phyloP scores from a whole-genome alignment of 768 basidiomycete species.

The Serendipita sp. region DNA sequence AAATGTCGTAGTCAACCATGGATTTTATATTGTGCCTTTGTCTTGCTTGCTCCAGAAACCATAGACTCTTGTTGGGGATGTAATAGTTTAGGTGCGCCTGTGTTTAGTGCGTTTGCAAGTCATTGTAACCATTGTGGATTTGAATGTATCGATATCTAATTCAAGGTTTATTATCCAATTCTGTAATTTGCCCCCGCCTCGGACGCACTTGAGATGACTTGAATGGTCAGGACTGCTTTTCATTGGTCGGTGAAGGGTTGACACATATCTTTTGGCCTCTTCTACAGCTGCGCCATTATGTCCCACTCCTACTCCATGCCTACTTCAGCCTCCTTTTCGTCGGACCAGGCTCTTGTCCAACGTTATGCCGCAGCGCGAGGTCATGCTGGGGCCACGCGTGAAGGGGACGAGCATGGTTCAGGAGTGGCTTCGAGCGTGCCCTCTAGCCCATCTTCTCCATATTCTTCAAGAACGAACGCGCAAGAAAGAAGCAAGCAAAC shows the following conservation, averaged over 20 bases:
- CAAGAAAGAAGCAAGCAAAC: too few species aligned
- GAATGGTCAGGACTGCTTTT: too few species aligned
- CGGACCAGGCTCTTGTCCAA: background rate
- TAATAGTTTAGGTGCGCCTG: too few species aligned
- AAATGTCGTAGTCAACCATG: background rate
- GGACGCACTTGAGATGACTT: too few species aligned
- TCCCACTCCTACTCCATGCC: background rate
- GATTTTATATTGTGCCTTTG: background rate
- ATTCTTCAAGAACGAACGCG: background rate
- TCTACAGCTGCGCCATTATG: background rate
- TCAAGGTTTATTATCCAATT: too few species aligned
- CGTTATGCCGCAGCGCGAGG: background rate
- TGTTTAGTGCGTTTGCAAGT: background rate
- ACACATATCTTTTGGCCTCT: background rate
- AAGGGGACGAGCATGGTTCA: background rate
- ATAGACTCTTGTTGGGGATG: too few species aligned
- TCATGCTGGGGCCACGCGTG: background rate
- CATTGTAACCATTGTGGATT: background rate
- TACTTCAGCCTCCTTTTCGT: background rate
- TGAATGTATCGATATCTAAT: too few species aligned
- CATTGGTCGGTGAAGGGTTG: background rate
- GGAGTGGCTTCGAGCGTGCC: background rate
- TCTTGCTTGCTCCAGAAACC: too few species aligned
- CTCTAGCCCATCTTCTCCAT: background rate
- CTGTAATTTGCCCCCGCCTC: too few species aligned